These are phyloP conservation scores for Cutaneotrichosporon arboriforme DNA, from an alignment of 1,284 basidiomycete species.

Conservation along the genomic window DNA sequence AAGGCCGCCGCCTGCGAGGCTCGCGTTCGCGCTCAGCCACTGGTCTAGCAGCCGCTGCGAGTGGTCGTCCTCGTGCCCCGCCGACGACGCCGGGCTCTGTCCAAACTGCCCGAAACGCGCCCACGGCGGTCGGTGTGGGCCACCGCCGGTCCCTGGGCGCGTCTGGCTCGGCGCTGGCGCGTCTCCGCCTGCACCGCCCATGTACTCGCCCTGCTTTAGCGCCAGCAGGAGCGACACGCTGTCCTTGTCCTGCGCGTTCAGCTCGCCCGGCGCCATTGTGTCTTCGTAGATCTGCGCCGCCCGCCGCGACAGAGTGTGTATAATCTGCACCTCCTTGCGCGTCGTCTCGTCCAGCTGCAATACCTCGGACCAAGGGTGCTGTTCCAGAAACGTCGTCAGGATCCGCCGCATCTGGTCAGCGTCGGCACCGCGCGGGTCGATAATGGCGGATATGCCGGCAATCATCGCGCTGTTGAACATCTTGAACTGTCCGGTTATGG, in stretches of 20 bases:
- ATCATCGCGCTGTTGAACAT: conserved; percentile 49
- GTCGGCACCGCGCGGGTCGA: conserved; percentile 45
- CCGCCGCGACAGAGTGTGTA: conserved; percentile 44
- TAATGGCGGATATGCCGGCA: conserved; percentile 48
- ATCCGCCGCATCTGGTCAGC: conserved; percentile 45
- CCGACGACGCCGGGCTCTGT: conserved; percentile 15
- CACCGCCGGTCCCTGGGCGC: neutral
- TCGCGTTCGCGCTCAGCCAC: conserved; percentile 44
- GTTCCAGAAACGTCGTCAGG: conserved; percentile 44
- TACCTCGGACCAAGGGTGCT: conserved; percentile 42
- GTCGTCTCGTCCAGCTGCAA: conserved; percentile 44
- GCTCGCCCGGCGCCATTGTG: conserved; percentile 39
- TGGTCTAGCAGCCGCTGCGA: conserved; percentile 46
- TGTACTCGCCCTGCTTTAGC: conserved; percentile 31
- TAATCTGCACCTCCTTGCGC: conserved; percentile 47
- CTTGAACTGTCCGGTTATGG: conserved; percentile 39
- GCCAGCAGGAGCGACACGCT: conserved; percentile 41
- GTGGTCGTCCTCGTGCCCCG: conserved; percentile 43
- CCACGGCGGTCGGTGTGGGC: conserved; percentile 7
- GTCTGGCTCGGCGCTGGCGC: neutral
- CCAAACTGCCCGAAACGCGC: conserved; percentile 8
- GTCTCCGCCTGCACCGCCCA: neutral
- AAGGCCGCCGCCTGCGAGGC: conserved; percentile 31
- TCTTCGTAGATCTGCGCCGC: conserved; percentile 44
- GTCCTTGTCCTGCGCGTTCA: conserved; percentile 40